Evolutionary conservation across 1,284 basidiomycete species (phyloP), one percentile per base, ranked within the genome.

Genomic region (Heterobasidion occidentale): DNA sequence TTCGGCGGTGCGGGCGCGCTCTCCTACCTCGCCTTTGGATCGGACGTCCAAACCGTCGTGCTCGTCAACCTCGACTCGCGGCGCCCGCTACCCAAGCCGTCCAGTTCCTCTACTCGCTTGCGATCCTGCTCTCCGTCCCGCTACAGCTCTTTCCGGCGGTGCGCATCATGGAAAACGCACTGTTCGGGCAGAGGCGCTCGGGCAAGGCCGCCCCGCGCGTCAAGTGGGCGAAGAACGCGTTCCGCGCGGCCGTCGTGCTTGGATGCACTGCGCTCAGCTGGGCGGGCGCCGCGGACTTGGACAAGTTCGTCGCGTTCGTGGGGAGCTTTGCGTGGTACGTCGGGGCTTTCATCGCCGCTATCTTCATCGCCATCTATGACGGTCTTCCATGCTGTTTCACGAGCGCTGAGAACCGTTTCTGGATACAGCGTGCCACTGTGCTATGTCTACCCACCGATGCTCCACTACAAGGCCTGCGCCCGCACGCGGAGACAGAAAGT

Each of bases 81-180:
- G 90, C 86, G 69, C 88, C 87, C 65, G 86, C 96, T 70, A 94
- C 97, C 0, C 94, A 98, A 74, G 84, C 86, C 7, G 92, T 90
- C 17, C 89, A 91, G 74, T 89, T 94, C 71, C 71, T 95, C 15
- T 95, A 94, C 72, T 88, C 90, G n/a, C 70, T 95, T 48, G 96
- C 95, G 9, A 99, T 98, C 69, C 77, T 98, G 59, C 84, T 98
- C 46, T 97, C 94, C 14, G 90, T 92, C 14, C 96, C 96, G 0
- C 81, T 99, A 4, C 94, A 97, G 69, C 86, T 99, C 56, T 98
- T 99, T 89, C 96, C 96, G 0, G 97, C 95, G 1, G 87, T 98
- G 51, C 84, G 94, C 49, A 98, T 99, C 68, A 84, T 99, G 74
- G 97, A 99, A 77, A 96, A 96, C 64, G 95, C 92, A 1, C 67